A percentile compares a stretch with the other conserved stretches of the same genome.
phyloP scores from a whole-genome alignment of 176 grass and related monocot genomes.

The Phyllostachys edulis region DNA sequence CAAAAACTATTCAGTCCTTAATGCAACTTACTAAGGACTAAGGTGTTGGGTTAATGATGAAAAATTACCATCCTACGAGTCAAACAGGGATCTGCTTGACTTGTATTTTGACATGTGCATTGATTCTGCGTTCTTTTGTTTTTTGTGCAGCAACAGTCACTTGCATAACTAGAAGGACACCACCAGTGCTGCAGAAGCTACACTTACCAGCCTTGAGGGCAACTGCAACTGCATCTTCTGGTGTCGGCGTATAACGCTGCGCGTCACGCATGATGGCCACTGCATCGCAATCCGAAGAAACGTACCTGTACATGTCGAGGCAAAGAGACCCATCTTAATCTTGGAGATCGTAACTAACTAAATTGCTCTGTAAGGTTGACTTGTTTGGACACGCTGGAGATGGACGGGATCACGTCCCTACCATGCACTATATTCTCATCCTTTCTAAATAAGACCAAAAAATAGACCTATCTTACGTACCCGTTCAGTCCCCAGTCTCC shows the following conservation, averaged over 20 bases:
- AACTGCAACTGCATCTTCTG: slow-evolving; percentile 65
- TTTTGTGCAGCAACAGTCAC: no score
- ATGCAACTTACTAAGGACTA: not conserved
- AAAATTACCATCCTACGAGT: no score
- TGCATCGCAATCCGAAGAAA: slow-evolving; percentile 78
- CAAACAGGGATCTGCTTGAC: no score
- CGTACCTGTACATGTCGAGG: slow-evolving; percentile 34
- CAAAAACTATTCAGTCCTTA: not conserved
- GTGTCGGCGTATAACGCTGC: slow-evolving; percentile 43
- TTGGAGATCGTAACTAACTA: no score
- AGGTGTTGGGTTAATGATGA: not conserved
- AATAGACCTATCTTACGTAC: not conserved
- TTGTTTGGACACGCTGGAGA: not conserved
- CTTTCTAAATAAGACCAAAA: not conserved
- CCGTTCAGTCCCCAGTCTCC: slow-evolving; percentile 52
- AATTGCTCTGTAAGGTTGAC: not conserved
- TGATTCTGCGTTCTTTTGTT: no score
- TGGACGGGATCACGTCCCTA: not conserved
- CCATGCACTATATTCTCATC: not conserved
- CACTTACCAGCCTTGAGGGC: slow-evolving; percentile 58
- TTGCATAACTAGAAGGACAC: no score
- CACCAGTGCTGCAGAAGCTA: no score
- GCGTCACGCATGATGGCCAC: slow-evolving; percentile 45
- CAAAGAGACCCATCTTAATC: not conserved
- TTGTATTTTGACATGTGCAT: no score